phyloP scores from a whole-genome alignment of 176 grass and related monocot genomes.

The Hyparrhenia diplandra region DNA sequence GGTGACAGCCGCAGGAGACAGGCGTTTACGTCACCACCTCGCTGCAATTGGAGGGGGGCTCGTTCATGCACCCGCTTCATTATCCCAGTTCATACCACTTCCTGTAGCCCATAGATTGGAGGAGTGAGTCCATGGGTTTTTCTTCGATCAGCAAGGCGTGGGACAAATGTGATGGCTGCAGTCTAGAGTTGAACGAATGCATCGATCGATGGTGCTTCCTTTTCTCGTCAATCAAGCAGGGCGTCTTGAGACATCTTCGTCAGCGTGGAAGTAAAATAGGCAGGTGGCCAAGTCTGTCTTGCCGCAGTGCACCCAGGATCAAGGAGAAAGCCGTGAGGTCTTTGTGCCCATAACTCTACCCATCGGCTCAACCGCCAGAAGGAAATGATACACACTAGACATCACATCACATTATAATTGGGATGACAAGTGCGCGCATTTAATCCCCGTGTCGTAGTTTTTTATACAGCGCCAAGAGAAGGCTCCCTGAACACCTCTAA shows the following conservation, averaged over 20 bases:
- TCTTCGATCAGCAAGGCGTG: no score
- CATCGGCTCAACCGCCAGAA: background rate
- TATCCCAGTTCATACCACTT: no score
- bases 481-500: background rate
- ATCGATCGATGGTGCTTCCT: background rate
- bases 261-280: background rate
- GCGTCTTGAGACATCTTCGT: background rate
- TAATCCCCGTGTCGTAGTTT: background rate
- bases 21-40: no score
- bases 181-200: background rate
- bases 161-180: no score
- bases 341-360: background rate
- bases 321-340: background rate
- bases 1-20: background rate
- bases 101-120: no score
- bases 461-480: background rate
- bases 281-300: background rate
- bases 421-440: background rate
- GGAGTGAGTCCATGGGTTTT: no score
- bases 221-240: background rate
- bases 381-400: background rate
- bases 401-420: background rate
- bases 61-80: no score
- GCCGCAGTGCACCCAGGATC: background rate
- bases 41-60: no score